Percentiles rank a stretch among this genome's conserved stretches.
Conservation (phyloP, 73 alveolate genomes). For the Paramecium tetraurelia region DNA sequence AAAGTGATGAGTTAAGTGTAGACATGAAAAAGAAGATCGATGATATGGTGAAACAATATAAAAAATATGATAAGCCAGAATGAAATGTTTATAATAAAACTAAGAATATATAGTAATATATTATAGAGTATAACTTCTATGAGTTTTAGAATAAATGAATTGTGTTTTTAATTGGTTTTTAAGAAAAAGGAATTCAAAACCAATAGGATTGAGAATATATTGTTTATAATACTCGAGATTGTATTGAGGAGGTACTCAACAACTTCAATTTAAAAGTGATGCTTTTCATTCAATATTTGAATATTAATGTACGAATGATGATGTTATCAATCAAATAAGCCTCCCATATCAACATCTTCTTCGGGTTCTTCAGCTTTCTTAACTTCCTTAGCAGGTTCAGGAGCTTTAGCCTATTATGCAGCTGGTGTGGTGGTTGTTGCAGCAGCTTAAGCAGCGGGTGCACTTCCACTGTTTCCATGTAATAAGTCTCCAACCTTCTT, state of each 20-base stretch:
- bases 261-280: not conserved
- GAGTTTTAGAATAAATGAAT: not conserved
- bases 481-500: constrained; percentile 75
- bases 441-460: constrained; percentile 52
- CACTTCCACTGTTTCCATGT: constrained; percentile 79
- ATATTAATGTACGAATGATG: not conserved
- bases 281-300: not conserved
- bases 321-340: constrained; percentile 39
- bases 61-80: not conserved
- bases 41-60: not conserved
- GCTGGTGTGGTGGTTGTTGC: constrained; percentile 60
- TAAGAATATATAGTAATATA: not conserved
- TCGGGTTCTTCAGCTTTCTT: constrained; percentile 54
- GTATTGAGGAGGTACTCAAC: not conserved
- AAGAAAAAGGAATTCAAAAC: not conserved
- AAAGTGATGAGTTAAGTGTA: not conserved
- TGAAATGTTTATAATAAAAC: not conserved
- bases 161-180: not conserved
- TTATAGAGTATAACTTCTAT: not conserved
- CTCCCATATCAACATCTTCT: constrained; percentile 52
- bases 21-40: not conserved
- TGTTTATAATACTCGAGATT: not conserved
- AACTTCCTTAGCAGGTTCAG: constrained; percentile 3
- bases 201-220: not conserved
- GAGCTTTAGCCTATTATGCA: not conserved